Evolutionary conservation across 2,329 filamentous ascomycete genomes (phyloP).

Genomic region (Neodidymelliopsis sp.): DNA sequence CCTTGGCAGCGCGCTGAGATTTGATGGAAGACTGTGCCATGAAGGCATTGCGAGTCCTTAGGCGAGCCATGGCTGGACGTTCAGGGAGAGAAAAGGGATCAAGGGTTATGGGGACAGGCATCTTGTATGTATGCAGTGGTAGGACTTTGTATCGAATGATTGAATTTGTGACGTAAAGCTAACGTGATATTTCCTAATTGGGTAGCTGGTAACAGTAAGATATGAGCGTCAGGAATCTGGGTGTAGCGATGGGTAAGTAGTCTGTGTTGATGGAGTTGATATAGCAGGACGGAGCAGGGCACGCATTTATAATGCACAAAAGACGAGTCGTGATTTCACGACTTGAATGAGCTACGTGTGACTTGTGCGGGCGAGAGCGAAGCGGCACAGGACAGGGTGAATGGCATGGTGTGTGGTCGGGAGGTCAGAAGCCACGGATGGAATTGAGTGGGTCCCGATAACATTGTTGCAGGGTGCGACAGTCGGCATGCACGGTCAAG

Average conservation of each 20-base stretch:
- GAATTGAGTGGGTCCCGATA: slow-evolving; percentile 6
- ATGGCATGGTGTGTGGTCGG: slow-evolving; percentile 13
- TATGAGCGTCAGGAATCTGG: not conserved
- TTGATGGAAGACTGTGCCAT: slow-evolving; percentile 34
- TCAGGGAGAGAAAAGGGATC: not conserved
- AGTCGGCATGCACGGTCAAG: slow-evolving; percentile 6
- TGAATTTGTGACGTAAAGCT: slow-evolving; percentile 14
- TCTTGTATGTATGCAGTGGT: too few relatives aligned
- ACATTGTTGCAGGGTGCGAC: slow-evolving; percentile 2
- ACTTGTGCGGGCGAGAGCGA: slow-evolving; percentile 4
- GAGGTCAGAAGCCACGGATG: slow-evolving; percentile 15
- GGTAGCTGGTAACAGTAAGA: not conserved
- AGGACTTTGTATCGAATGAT: slow-evolving; percentile 9
- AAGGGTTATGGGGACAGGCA: slow-evolving; percentile 3
- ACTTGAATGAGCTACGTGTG: slow-evolving; percentile 4
- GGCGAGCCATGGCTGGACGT: slow-evolving; percentile 27
- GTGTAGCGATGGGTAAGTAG: not conserved
- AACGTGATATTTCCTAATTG: slow-evolving; percentile 14
- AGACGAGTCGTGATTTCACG: not conserved
- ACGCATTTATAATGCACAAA: slow-evolving; percentile 3
- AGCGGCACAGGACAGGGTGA: slow-evolving; percentile 8
- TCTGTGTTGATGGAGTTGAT: not conserved
- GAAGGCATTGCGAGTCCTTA: slow-evolving; percentile 36
- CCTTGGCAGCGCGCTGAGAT: slow-evolving; percentile 25
- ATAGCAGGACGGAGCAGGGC: not conserved